Conservation (phyloP, 1,284 basidiomycete species). For the Ganoderma multipileum region DNA sequence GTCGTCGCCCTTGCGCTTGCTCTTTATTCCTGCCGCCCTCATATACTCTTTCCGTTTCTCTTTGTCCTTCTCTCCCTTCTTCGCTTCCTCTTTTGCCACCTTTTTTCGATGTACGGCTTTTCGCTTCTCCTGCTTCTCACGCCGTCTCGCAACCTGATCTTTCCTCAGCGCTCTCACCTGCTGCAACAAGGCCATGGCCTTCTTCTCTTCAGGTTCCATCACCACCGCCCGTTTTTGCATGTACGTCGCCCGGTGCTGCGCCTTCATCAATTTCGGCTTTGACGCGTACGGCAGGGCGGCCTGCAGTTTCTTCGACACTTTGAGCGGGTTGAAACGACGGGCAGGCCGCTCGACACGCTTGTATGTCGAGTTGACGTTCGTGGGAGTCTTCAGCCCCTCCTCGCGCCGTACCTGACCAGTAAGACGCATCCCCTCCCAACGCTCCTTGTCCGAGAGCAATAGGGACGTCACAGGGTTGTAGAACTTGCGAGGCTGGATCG, state of each 20-base stretch:
- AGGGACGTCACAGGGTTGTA: slow-evolving; percentile 98
- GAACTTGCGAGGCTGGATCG: slow-evolving; percentile 92
- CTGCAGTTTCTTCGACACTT: slow-evolving; percentile 90
- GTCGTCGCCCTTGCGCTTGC: slow-evolving; percentile 64
- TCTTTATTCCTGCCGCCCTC: slow-evolving; percentile 76
- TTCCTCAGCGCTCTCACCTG: slow-evolving; percentile 94
- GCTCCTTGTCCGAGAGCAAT: slow-evolving; percentile 78
- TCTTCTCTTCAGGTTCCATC: slow-evolving; percentile 94
- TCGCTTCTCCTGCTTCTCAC: slow-evolving; percentile 85
- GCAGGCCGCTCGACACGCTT: slow-evolving; percentile 81
- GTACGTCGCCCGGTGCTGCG: slow-evolving; percentile 82
- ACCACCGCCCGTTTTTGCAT: slow-evolving; percentile 90
- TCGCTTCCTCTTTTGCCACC: slow-evolving; percentile 72
- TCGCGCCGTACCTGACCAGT: slow-evolving; percentile 93
- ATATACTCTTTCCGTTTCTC: slow-evolving; percentile 84
- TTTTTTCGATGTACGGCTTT: slow-evolving; percentile 71
- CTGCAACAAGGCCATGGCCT: slow-evolving; percentile 91
- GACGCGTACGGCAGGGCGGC: slow-evolving; percentile 90
- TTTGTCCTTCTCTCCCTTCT: slow-evolving; percentile 58
- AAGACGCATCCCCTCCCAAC: slow-evolving; percentile 94
- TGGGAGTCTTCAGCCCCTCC: slow-evolving; percentile 84
- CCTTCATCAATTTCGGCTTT: slow-evolving; percentile 87
- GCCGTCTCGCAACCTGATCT: slow-evolving; percentile 81
- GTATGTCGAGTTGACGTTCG: slow-evolving; percentile 89
- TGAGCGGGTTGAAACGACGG: slow-evolving; percentile 92